Percentiles rank a stretch among this genome's conserved stretches.
Evolutionary conservation across 73 alveolate species (phyloP).

Genomic region (Diophrys appendiculata): DNA sequence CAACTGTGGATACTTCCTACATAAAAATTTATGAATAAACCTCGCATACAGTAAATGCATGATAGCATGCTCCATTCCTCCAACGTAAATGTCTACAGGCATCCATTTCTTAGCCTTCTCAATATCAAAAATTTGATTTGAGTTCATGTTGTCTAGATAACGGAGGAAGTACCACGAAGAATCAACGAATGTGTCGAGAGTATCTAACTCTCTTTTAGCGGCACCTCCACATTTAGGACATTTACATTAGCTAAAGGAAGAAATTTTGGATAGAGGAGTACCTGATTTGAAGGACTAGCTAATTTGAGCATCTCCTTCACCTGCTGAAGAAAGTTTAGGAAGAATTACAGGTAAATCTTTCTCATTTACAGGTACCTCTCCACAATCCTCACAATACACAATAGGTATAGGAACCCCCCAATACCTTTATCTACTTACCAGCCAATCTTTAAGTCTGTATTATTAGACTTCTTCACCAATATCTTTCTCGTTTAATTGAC

Average conservation of each 20-base stretch:
- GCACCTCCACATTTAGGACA: conserved; percentile 47
- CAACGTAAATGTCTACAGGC: conserved; percentile 78
- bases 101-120: conserved; percentile 53
- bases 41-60: conserved; percentile 79
- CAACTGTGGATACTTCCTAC: background rate
- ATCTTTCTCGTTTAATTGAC: background rate
- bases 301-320: background rate
- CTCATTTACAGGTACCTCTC: conserved; percentile 53
- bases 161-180: conserved; percentile 77
- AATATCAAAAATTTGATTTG: conserved; percentile 15
- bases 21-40: conserved; percentile 60
- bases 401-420: conserved; percentile 90
- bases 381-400: conserved; percentile 43
- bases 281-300: conserved; percentile 18
- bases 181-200: conserved; percentile 77
- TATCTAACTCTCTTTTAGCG: conserved; percentile 65
- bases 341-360: conserved; percentile 58
- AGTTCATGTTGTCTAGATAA: conserved; percentile 47
- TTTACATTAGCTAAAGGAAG: conserved; percentile 33
- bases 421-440: conserved; percentile 62
- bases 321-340: conserved; percentile 27
- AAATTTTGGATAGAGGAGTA: conserved; percentile 11
- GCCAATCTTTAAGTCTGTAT: conserved; percentile 66
- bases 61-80: conserved; percentile 82
- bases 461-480: conserved; percentile 30